Base-by-base conservation (phyloP, 2,329 filamentous ascomycete species). In the Amesomyces nigricolor region DNA sequence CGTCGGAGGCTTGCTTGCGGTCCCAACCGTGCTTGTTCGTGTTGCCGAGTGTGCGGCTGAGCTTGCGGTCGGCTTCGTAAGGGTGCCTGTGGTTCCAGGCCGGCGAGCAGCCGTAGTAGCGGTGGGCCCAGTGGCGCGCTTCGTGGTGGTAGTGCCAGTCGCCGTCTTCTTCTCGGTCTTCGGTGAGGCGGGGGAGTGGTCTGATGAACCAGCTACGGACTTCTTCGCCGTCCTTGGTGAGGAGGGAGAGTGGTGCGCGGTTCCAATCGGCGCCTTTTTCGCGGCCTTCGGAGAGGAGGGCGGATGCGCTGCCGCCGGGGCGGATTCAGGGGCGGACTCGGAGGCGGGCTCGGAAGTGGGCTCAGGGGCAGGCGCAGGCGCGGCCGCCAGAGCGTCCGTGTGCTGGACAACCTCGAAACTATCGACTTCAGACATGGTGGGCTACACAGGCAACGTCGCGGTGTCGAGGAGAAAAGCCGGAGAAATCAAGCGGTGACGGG, bases 351-450 rank as follows among this genome's bases (percentile, higher is more conserved):
- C 22, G 22, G 22, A 26, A 4, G 22, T 38, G 19, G 54, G 6
- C 29, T 39, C 53, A 11, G 53, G 47, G 7, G 40, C 47, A n/a
- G 53, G n/a, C 37, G 42, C 48, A 44, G 50, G 39, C 14, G 47
- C 42, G 16, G 47, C 54, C 26, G 54, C 53, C 19, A 61, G 60
- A 40, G 61, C 63, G 45, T 67, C 66, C 43, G 60, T 59, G 56
- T 64, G 64, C 59, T 65, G 61, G 54, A 66, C 66, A 46, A 64
- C 63, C 47, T 69, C 65, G 58, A 64, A 59, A 44, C 53, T 64
- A 40, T 68, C 68, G 62, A 59, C 61, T 58, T 71, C 69, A 49
- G 70, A 67, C 70, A 72, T 72, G 58, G 47, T 64, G 59, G 58
- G 44, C 48, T 17, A 45, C 38, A n/a, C 8, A 16, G 49, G 40